A percentile compares a stretch with the other conserved stretches of the same genome.
phyloP scores from a whole-genome alignment of 23 red algal genomes.

The Gracilaria domingensis region DNA sequence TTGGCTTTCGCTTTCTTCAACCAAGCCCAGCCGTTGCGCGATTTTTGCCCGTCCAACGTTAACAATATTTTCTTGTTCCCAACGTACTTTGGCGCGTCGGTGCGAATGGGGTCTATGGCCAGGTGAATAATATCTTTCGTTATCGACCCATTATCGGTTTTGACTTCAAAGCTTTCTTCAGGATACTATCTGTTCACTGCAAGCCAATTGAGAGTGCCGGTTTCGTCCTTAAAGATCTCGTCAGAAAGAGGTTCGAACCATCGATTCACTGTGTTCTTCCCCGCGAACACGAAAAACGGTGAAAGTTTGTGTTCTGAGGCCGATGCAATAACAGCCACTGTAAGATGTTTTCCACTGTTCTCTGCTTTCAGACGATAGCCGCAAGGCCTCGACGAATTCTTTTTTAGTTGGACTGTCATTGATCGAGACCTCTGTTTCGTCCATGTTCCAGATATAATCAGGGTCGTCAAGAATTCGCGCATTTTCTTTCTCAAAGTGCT shows the following conservation, averaged over 20 bases:
- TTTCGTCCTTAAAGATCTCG: neutral
- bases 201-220: neutral
- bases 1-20: neutral
- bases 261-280: neutral
- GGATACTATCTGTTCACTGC: neutral
- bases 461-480: neutral
- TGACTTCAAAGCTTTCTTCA: neutral
- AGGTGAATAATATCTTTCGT: neutral
- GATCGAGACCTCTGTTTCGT: neutral
- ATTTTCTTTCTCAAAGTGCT: neutral
- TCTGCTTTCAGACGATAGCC: neutral
- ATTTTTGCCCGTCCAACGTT: neutral
- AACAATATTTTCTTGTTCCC: neutral
- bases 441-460: neutral
- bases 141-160: neutral
- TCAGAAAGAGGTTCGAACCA: neutral
- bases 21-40: neutral
- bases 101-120: neutral
- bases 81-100: neutral
- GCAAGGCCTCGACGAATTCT: neutral
- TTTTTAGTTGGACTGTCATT: neutral
- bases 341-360: neutral
- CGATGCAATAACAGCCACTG: neutral
- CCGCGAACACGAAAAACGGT: conserved; percentile 9
- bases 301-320: neutral